Conservation (phyloP, 139 green algal genomes). For the Asterochloris sp. region DNA sequence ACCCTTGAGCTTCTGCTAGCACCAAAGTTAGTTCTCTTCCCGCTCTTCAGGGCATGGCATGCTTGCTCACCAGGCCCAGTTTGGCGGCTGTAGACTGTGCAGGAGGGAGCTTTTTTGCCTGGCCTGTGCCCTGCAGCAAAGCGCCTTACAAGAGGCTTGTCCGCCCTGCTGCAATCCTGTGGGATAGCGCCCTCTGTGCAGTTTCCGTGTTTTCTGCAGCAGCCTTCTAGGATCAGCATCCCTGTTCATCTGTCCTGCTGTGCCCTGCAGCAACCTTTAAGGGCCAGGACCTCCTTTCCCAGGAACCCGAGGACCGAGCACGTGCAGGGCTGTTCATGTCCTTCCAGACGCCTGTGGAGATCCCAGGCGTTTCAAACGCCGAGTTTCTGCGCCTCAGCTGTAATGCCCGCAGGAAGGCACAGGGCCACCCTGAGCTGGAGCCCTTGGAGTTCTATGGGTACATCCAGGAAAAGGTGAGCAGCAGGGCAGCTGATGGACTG, state of each 20-base stretch:
- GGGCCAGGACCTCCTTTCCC: constrained; percentile 87
- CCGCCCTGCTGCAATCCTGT: not conserved
- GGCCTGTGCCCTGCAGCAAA: not conserved
- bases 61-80: not conserved
- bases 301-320: constrained; percentile 90
- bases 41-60: not conserved
- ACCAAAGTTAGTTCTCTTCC: not conserved
- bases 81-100: not conserved
- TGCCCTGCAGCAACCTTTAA: constrained; percentile 71
- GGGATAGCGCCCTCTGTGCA: not conserved
- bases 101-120: not conserved
- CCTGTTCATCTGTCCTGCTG: not conserved
- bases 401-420: constrained; percentile 81
- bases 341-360: constrained; percentile 92
- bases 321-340: constrained; percentile 90
- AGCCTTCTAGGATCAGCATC: not conserved
- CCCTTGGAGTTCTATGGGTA: constrained; percentile 98
- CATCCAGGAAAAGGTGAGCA: constrained; percentile 37
- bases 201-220: not conserved
- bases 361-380: constrained; percentile 92
- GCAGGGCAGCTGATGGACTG: not conserved
- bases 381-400: constrained; percentile 95
- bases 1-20: not conserved
- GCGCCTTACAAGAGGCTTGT: not conserved
- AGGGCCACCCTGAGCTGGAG: constrained; percentile 87